Conservation (phyloP, 306 rosid genomes). For the Cajanus cajan region DNA sequence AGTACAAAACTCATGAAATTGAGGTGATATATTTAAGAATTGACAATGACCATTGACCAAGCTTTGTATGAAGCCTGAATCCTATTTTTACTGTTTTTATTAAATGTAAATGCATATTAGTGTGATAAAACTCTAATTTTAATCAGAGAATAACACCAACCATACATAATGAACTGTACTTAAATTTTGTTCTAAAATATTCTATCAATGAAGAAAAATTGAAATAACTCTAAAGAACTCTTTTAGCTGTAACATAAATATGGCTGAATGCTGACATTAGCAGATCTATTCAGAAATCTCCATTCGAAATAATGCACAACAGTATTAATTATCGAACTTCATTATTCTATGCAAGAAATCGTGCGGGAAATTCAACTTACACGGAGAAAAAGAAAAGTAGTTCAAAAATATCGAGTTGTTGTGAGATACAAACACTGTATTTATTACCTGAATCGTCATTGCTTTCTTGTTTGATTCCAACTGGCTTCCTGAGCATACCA, state of each 20-base stretch:
- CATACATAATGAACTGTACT: too few relatives aligned
- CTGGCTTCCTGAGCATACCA: conserved; percentile 61
- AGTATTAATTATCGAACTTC: not conserved
- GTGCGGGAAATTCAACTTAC: not conserved
- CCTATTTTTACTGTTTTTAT: not conserved
- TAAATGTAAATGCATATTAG: too few relatives aligned
- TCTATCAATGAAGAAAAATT: not conserved
- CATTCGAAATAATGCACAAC: not conserved
- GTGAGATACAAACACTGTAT: not conserved
- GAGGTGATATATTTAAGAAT: not conserved
- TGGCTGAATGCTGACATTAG: not conserved
- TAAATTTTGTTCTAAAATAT: too few relatives aligned
- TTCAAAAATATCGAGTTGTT: not conserved
- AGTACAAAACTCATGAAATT: not conserved
- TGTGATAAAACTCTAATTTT: too few relatives aligned
- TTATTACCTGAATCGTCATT: conserved; percentile 71
- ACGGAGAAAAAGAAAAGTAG: not conserved
- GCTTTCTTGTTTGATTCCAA: conserved; percentile 78
- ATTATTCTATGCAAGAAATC: not conserved
- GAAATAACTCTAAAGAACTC: not conserved
- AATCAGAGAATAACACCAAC: too few relatives aligned
- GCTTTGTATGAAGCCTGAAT: not conserved
- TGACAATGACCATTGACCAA: not conserved
- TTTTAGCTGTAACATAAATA: not conserved
- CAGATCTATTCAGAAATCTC: not conserved